Conservation (phyloP, 1,284 basidiomycete genomes). For the Trichosporon sp. region DNA sequence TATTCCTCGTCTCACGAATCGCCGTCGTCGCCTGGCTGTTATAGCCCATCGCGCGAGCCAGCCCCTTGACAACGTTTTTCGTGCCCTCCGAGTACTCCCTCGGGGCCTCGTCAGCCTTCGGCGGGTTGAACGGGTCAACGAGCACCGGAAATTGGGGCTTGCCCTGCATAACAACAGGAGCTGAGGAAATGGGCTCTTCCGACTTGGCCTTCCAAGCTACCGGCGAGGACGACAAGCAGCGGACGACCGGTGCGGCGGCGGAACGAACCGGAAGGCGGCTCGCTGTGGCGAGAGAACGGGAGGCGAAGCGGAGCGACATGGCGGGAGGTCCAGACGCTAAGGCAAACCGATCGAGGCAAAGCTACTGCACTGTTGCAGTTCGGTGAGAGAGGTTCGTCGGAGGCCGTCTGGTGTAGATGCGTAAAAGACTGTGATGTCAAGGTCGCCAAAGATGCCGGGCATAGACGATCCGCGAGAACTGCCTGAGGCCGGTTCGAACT, state of each 20-base stretch:
- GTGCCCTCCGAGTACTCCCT: conserved; percentile 36
- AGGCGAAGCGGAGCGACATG: conserved; percentile 19
- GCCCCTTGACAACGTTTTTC: conserved; percentile 33
- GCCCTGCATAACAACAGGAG: not conserved
- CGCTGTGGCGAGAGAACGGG: conserved; percentile 11
- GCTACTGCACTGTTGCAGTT: not conserved
- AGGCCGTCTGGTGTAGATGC: not conserved
- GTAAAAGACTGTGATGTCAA: not conserved
- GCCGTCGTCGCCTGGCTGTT: conserved; percentile 53
- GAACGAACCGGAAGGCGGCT: not conserved
- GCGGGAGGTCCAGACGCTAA: not conserved
- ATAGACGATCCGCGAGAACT: not conserved
- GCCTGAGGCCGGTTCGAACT: not conserved
- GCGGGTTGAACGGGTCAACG: conserved; percentile 37
- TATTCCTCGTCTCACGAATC: conserved; percentile 55
- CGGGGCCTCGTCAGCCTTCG: not conserved
- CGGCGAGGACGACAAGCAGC: conserved; percentile 19
- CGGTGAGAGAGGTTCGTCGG: not conserved
- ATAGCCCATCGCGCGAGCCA: conserved; percentile 56
- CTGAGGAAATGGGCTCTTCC: conserved; percentile 7
- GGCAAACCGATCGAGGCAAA: not conserved
- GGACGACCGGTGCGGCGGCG: not conserved
- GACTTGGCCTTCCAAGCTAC: conserved; percentile 1
- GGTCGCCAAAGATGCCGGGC: not conserved
- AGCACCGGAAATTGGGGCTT: conserved; percentile 40